A percentile compares a stretch with the other conserved stretches of the same genome.
These are phyloP conservation scores for Leccinum griseonigrum DNA, from an alignment of 1,284 basidiomycete genomes.

Conservation along the genomic window DNA sequence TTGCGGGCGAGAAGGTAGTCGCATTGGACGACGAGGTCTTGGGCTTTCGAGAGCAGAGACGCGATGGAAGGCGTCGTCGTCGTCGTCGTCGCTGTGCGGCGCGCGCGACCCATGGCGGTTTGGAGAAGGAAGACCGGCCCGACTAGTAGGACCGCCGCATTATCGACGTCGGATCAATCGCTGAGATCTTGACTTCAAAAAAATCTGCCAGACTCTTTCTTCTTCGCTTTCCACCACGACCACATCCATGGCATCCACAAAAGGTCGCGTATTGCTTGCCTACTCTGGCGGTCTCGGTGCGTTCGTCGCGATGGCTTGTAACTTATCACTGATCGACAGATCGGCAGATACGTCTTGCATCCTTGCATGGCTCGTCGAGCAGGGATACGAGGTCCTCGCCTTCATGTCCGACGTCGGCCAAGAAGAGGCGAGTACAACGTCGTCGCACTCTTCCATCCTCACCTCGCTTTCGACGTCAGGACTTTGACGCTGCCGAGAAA, in stretches of 20 bases:
- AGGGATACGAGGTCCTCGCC: constrained; percentile 96
- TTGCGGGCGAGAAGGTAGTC: constrained; percentile 80
- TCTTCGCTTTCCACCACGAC: background rate
- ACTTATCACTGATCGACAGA: constrained; percentile 1
- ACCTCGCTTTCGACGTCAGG: constrained; percentile 43
- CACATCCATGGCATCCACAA: constrained; percentile 16
- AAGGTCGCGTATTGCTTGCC: constrained; percentile 86
- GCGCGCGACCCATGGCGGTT: constrained; percentile 59
- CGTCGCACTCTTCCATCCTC: background rate
- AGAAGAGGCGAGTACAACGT: constrained; percentile 68
- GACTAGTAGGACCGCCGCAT: too few species aligned
- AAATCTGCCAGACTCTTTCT: background rate
- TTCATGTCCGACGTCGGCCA: constrained; percentile 99
- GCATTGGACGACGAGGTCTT: constrained; percentile 76
- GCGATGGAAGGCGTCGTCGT: constrained; percentile 38
- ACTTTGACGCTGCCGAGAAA: constrained; percentile 90
- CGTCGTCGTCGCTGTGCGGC: constrained; percentile 27
- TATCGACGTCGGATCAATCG: background rate
- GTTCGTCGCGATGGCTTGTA: constrained; percentile 33
- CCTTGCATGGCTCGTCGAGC: constrained; percentile 95
- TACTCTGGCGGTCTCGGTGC: constrained; percentile 97
- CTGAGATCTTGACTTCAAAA: too few species aligned
- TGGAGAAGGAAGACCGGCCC: background rate
- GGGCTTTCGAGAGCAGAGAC: constrained; percentile 71
- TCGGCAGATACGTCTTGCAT: constrained; percentile 84